Conservation (phyloP, 805 yeast genomes). For the Cyberlindnera galapagoensis region DNA sequence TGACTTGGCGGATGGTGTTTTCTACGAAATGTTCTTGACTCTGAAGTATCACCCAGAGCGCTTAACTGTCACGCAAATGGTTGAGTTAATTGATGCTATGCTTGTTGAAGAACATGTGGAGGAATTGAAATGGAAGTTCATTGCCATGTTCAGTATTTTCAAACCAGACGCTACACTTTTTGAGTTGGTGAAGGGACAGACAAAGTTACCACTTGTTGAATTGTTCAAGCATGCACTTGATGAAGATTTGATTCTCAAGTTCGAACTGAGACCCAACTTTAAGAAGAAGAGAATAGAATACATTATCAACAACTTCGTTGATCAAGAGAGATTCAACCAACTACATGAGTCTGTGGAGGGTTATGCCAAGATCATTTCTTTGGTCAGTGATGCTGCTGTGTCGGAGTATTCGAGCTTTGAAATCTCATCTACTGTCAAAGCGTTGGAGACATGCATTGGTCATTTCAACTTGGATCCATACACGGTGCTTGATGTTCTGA, state of each 20-base stretch:
- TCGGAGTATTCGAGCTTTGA: conserved; percentile 35
- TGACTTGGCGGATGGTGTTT: conserved; percentile 8
- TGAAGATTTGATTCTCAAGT: conserved; percentile 15
- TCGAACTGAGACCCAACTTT: conserved; percentile 1
- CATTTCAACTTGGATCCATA: conserved; percentile 71
- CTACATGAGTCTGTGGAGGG: conserved; percentile 76
- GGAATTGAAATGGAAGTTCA: conserved; percentile 22
- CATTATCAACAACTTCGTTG: conserved; percentile 5
- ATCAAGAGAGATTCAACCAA: conserved; percentile 54
- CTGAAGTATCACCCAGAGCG: conserved; percentile 16
- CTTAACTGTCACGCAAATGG: conserved; percentile 4
- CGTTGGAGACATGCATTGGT: conserved; percentile 56
- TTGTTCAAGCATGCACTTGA: conserved; percentile 13
- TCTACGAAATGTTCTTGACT: conserved; percentile 19
- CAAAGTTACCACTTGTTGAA: conserved; percentile 17
- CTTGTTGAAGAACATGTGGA: conserved; percentile 6
- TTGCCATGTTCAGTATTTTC: conserved; percentile 26
- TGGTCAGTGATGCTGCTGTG: conserved; percentile 36
- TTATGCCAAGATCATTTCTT: conserved; percentile 54
- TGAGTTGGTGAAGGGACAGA: conserved; percentile 22
- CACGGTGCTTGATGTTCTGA: conserved; percentile 55
- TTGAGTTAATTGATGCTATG: conserved; percentile 15
- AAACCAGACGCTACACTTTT: conserved; percentile 18
- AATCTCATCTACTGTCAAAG: conserved; percentile 37
- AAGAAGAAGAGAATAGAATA: conserved; percentile 2